Evolutionary conservation across 768 basidiomycete genomes (phyloP), one percentile per base, ranked within the genome.

Genomic region (Clathrus columnatus): DNA sequence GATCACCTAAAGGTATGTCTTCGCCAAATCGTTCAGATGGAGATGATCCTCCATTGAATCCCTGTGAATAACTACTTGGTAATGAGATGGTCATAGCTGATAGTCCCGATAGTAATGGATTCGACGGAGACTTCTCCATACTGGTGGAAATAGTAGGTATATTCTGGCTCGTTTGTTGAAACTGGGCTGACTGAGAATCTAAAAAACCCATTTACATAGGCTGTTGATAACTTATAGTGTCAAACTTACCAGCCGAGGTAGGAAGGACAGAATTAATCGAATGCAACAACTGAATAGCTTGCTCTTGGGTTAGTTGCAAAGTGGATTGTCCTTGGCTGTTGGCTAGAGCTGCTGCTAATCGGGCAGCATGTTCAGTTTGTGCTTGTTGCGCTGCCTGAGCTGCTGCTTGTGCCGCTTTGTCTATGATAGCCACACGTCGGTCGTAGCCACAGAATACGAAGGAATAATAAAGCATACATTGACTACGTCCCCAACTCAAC

Each of bases 401-500:
- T 17, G 90, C 90, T 2, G 90, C 90, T 66, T 91, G 90, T 4
- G 90, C 89, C 17, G 90, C 90, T 74, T 92, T 92, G 68, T 91
- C 90, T 91, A 58, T 26, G 51, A 43, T 42, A 47, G 57, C 36
- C 11, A 47, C 50, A 26, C 2, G 23, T 17, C 17, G 24, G 30
- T 5, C 16, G 4, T 54, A 27, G 2, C 24, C 2, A 54, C 20
- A 4, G 8, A 29, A 60, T 11, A 61, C 52, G 59, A 28, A 58
- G 27, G 29, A 44, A 27, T 7, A 27, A 44, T n/a, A 21, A 24
- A 17, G 75, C 82, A 44, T 56, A 91, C 90, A 91, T 79, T 94
- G 91, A 69, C 87, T 91, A 47, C 92, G 77, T 42, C 93, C 93
- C 93, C 93, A 96, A 64, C 88, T 91, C 60, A 95, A 70, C 30